Evolutionary conservation across 179 eudicot species (phyloP), one percentile per base, ranked within the genome.

Genomic region (Silene vulgaris): DNA sequence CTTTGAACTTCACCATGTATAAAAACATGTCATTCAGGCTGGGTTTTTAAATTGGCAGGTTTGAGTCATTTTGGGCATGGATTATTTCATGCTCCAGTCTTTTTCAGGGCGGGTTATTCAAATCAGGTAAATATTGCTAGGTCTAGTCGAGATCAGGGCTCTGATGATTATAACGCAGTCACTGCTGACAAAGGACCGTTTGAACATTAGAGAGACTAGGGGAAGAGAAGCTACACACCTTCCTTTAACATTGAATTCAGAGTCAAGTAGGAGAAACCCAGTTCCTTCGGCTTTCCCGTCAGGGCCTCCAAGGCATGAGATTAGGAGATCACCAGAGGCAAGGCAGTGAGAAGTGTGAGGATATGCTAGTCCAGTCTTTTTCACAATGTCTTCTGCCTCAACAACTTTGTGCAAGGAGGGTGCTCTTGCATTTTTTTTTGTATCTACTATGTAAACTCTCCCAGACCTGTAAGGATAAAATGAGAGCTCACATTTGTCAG

Each of bases 311-410:
- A 95, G 91, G 79, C 99, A 95, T 5, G 99, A 95, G 72, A 95
- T 86, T 83, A 95, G 85, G 70, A 95, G 80, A 29, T 95, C 99
- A 62, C 97, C 97, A 64, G 97, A 87, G 75, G 97, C 99, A 80
- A 95, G 97, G 78, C 99, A 95, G 78, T 95, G 99, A 61, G 99
- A 82, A 19, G 97, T 95, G 81, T 95, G 99, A 1, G 99, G 99
- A 81, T 83, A 95, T 17, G 97, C 97, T 75, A 95, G 79, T 78
- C 97, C 99, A 8, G 99, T 95, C 85, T 92, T 95, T 11, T 65
- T 59, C 37, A 78, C 66, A 65, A 95, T 87, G 26, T 95, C 97
- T 52, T 83, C 87, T 2, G 99, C 93, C 69, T 95, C 90, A 71
- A 95, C 99, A 20, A 82, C 83, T 84, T 92, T 95, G 85, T 95